phyloP scores from a whole-genome alignment of 2,329 filamentous ascomycete species.

The Aspergillus neoniger region DNA sequence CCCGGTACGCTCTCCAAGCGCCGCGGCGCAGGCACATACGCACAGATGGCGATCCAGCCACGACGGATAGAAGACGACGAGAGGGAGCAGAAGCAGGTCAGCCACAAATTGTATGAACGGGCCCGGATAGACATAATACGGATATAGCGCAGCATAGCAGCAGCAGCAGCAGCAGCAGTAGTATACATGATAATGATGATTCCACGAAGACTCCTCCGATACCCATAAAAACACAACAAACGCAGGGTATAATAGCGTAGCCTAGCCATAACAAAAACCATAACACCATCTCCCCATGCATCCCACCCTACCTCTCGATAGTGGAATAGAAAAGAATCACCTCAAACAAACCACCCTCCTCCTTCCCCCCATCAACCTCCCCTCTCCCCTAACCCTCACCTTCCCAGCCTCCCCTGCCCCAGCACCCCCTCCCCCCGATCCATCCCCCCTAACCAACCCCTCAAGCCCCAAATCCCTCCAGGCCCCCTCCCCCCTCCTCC shows the following conservation, averaged over 20 bases:
- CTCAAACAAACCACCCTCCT: constrained; percentile 41
- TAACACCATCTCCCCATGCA: not conserved
- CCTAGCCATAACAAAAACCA: not conserved
- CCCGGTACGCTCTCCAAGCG: constrained; percentile 85
- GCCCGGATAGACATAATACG: constrained; percentile 83
- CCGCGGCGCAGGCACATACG: constrained; percentile 80
- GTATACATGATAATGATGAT: constrained; percentile 22
- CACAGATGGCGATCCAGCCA: constrained; percentile 73
- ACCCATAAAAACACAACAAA: not conserved
- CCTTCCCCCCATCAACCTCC: constrained; percentile 42
- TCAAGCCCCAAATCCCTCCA: constrained; percentile 57
- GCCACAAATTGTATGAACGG: constrained; percentile 77
- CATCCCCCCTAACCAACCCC: constrained; percentile 25
- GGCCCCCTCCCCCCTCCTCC: constrained; percentile 52
- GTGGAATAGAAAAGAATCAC: constrained; percentile 20
- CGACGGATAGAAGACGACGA: constrained; percentile 62
- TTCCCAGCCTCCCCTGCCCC: constrained; percentile 14
- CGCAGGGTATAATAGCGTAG: constrained; percentile 4
- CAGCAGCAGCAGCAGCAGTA: not conserved
- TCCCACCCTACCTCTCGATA: too few species aligned
- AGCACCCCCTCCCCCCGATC: constrained; percentile 19
- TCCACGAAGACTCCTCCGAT: constrained; percentile 19
- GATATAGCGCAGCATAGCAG: constrained; percentile 57
- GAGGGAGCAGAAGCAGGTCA: constrained; percentile 59
- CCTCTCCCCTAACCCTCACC: constrained; percentile 31